Evolutionary conservation across 805 yeast species (phyloP), one percentile per base, ranked within the genome.

Genomic region (Soucietia sequanensis): DNA sequence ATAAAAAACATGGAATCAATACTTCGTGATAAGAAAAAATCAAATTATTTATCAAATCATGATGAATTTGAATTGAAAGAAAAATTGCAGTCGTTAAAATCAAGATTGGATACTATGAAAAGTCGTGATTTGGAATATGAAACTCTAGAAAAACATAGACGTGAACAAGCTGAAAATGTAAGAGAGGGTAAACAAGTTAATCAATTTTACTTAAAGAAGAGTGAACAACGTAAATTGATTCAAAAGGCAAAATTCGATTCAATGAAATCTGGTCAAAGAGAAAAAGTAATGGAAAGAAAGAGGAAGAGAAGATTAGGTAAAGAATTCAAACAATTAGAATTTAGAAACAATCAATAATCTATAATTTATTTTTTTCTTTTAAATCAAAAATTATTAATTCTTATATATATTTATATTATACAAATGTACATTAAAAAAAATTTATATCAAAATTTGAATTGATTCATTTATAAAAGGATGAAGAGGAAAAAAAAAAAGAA

Each of bases 251-350:
- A 81, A 58, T 85, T 81, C 58, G 90, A 84, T 31, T 63, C 68
- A 39, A 80, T 85, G 90, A 81, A 75, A 60, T 60, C 79, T 9
- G 66, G 67, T 33, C 90, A 84, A 62, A 72, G 89, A 52, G 89
- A 82, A 43, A 85, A 83, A 72, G 85, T 80, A 25, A 76, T 85
- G 78, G 93, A 84, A 64, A 79, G 91, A 65, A 89, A 81, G 79
- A 78, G 91, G 58, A 85, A 81, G 84, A 83, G 78, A 73, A 78
- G 80, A 66, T 68, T 81, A 62, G 90, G 95, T 57, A 78, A 81
- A 62, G 95, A 86, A 60, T 81, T 88, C 70, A 72, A 69, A 48
- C 68, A 66, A 47, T 60, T 68, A 54, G 72, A 68, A 44, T 67
- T 64, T 44, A 50, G 46, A 22, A 13, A 23, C 8, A n/a, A 21